Conservation (phyloP, 108 stramenopile species). For the Skeletonema marinoi region DNA sequence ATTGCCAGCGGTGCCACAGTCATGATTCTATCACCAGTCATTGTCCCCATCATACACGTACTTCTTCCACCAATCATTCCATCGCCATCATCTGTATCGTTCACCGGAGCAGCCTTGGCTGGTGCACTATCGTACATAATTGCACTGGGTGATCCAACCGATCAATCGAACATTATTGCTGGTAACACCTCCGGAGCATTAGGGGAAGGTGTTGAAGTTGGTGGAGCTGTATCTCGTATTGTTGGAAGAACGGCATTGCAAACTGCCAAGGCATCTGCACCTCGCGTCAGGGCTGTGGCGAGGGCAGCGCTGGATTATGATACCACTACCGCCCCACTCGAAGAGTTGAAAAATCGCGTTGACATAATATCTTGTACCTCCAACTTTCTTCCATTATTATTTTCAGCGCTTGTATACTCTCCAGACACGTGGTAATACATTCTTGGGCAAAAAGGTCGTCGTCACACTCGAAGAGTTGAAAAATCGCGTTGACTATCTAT, state of each 20-base stretch:
- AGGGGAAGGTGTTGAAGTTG: constrained; percentile 42
- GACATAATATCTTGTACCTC: no score
- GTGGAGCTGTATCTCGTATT: constrained; percentile 44
- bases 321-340: constrained; percentile 18
- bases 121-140: constrained; percentile 43
- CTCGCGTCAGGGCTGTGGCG: constrained; percentile 40
- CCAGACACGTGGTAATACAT: no score
- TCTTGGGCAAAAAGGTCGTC: no score
- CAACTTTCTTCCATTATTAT: no score
- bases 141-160: constrained; percentile 39
- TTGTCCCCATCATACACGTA: constrained; percentile 38
- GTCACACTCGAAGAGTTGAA: constrained; percentile 39
- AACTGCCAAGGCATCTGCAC: constrained; percentile 28
- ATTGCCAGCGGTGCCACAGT: constrained; percentile 41
- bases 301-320: constrained; percentile 43
- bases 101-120: constrained; percentile 42
- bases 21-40: constrained; percentile 34
- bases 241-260: constrained; percentile 39
- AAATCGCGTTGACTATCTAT: constrained; percentile 11
- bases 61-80: constrained; percentile 41
- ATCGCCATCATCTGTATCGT: constrained; percentile 42
- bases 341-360: constrained; percentile 22
- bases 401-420: no score
- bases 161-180: constrained; percentile 27
- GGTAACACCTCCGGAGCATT: constrained; percentile 12